Evolutionary conservation across 805 yeast species (phyloP).

Genomic region (Candida dajiaensis): DNA sequence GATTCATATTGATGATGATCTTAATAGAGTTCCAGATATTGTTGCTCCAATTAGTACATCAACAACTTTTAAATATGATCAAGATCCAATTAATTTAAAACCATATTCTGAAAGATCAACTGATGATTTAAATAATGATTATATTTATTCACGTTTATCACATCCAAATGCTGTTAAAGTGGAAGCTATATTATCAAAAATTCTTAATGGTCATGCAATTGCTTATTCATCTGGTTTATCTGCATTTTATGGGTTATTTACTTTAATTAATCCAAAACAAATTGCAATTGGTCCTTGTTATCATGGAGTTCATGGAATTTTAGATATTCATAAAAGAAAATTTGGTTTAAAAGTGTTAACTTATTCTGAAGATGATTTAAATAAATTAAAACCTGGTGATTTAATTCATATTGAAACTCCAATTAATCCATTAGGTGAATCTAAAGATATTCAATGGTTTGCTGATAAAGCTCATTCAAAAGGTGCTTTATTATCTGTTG

Average conservation of each 20-base stretch:
- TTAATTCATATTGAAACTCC: conserved; percentile 84
- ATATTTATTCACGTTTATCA: conserved; percentile 63
- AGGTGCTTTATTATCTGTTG: conserved; percentile 71
- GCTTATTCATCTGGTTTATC: conserved; percentile 74
- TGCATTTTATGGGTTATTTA: conserved; percentile 73
- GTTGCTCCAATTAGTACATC: conserved; percentile 78
- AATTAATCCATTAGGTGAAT: conserved; percentile 74
- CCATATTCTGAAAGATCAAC: conserved; percentile 37
- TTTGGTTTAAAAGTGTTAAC: conserved; percentile 46
- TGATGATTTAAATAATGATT: conserved; percentile 29
- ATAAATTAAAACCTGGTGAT: conserved; percentile 51
- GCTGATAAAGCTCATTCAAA: conserved; percentile 68
- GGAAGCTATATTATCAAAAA: conserved; percentile 55
- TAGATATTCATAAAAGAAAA: conserved; percentile 55
- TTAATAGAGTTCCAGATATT: conserved; percentile 55
- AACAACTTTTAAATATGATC: conserved; percentile 67
- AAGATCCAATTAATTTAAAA: conserved; percentile 49
- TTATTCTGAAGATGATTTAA: conserved; percentile 43
- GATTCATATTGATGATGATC: conserved; percentile 67
- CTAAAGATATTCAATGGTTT: conserved; percentile 54
- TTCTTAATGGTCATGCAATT: conserved; percentile 61
- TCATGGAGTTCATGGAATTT: conserved; percentile 77
- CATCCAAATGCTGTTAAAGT: conserved; percentile 69
- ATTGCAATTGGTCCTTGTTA: conserved; percentile 76
- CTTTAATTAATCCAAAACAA: conserved; percentile 64